Evolutionary conservation across 2,329 filamentous ascomycete genomes (phyloP).

Genomic region (Ascochyta rabiei): DNA sequence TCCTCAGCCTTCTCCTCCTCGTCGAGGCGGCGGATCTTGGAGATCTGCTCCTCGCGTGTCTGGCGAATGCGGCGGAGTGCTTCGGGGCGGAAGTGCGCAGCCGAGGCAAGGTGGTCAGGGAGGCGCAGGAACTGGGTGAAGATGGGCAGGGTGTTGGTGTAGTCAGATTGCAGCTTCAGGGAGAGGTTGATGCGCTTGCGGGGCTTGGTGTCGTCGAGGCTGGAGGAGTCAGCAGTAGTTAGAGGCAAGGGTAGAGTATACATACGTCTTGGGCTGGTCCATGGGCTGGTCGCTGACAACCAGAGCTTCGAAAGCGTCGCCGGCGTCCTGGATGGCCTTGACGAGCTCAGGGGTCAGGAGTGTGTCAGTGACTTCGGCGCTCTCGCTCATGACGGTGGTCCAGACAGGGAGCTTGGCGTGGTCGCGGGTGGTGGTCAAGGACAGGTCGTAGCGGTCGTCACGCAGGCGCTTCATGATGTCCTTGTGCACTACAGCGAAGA

Average conservation of each 20-base stretch:
- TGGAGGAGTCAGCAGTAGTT: conserved; percentile 44
- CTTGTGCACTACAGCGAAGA: conserved; percentile 96
- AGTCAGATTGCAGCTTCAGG: conserved; percentile 65
- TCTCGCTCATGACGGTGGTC: conserved; percentile 96
- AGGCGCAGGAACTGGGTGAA: conserved; percentile 83
- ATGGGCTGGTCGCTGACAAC: conserved; percentile 88
- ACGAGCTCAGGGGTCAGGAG: conserved; percentile 88
- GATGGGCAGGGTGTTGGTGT: conserved; percentile 71
- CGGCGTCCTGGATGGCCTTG: conserved; percentile 77
- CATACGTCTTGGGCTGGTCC: conserved; percentile 84
- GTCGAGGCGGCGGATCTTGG: conserved; percentile 77
- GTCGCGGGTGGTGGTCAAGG: conserved; percentile 91
- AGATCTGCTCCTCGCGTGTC: conserved; percentile 79
- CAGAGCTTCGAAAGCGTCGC: conserved; percentile 77
- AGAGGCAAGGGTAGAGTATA: conserved; percentile 30
- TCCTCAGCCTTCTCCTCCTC: conserved; percentile 74
- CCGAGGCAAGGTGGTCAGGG: conserved; percentile 77
- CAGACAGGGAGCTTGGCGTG: conserved; percentile 86
- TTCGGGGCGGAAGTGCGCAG: conserved; percentile 84
- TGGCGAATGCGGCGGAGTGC: conserved; percentile 82
- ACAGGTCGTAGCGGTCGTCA: conserved; percentile 92
- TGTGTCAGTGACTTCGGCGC: conserved; percentile 87
- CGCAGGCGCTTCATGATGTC: conserved; percentile 87
- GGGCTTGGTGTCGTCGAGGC: conserved; percentile 80
- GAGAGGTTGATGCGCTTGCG: conserved; percentile 87